phyloP scores from a whole-genome alignment of 768 basidiomycete genomes.

The Leucogyrophana mollusca region DNA sequence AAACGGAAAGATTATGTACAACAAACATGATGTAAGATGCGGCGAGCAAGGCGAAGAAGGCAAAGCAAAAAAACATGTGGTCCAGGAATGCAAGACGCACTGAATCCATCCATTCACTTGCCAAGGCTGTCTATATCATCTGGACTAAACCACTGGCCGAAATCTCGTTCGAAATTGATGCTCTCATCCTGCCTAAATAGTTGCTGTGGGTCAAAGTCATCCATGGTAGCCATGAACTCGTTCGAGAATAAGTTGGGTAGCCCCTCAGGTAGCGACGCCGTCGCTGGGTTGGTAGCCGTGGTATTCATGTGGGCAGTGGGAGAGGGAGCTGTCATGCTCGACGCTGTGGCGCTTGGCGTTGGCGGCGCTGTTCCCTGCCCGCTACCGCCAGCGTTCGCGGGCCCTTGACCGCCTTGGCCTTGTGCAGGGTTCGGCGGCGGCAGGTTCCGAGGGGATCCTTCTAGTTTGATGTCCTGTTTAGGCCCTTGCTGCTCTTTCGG shows the following conservation, averaged over 20 bases:
- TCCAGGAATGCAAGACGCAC: constrained; percentile 7
- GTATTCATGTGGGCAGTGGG: constrained; percentile 34
- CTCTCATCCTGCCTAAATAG: constrained; percentile 47
- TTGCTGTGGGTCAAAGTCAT: constrained; percentile 32
- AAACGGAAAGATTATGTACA: constrained; percentile 17
- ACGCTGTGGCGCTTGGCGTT: constrained; percentile 32
- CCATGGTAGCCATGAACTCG: constrained; percentile 48
- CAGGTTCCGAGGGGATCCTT: constrained; percentile 45
- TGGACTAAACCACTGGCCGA: constrained; percentile 74
- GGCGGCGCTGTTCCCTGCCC: constrained; percentile 34
- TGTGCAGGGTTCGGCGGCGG: constrained; percentile 26
- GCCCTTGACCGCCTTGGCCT: constrained; percentile 23
- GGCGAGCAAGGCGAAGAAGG: constrained; percentile 10
- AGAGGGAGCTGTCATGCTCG: constrained; percentile 36
- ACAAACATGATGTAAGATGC: constrained; percentile 8
- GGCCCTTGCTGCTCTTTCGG: constrained; percentile 25
- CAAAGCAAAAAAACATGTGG: constrained; percentile 1
- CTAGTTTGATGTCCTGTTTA: constrained; percentile 23
- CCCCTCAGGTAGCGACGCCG: constrained; percentile 24
- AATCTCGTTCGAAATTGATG: constrained; percentile 71
- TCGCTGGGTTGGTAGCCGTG: constrained; percentile 25
- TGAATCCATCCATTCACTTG: constrained; percentile 6
- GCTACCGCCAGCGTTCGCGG: constrained; percentile 14
- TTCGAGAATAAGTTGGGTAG: constrained; percentile 17
- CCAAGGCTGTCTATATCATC: constrained; percentile 32